Evolutionary conservation across 441 rosid genomes (phyloP).

Genomic region (Biscutella laevigata): DNA sequence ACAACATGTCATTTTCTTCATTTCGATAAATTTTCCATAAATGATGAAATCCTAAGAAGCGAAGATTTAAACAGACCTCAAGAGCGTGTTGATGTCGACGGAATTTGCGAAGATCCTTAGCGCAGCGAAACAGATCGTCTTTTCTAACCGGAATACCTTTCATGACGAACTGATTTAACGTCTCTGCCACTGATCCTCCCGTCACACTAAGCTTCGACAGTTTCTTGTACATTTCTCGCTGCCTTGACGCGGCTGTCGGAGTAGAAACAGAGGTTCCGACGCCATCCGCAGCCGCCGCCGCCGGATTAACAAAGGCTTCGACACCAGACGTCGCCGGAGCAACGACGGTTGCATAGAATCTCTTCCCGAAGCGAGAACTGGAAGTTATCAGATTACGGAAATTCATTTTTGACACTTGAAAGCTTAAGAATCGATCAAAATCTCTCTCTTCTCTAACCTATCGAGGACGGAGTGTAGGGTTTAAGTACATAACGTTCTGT

Average conservation of each 20-base stretch:
- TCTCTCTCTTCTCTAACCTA: not conserved
- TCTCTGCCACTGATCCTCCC: conserved; percentile 46
- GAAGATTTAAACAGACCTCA: conserved; percentile 59
- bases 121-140: conserved; percentile 36
- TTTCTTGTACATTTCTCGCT: conserved; percentile 34
- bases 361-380: conserved; percentile 25
- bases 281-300: conserved; percentile 4
- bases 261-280: conserved; percentile 5
- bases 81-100: conserved; percentile 48
- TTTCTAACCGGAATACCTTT: conserved; percentile 44
- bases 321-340: conserved; percentile 7
- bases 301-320: conserved; percentile 6
- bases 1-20: not conserved
- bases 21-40: not conserved
- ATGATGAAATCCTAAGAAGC: not conserved
- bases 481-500: not conserved
- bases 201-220: conserved; percentile 40
- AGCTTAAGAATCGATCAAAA: not conserved
- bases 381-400: conserved; percentile 25
- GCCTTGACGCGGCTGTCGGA: conserved; percentile 14
- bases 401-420: conserved; percentile 23
- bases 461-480: conserved; percentile 16
- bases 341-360: conserved; percentile 6
- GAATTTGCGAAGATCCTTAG: conserved; percentile 52
- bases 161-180: conserved; percentile 51